phyloP scores from a whole-genome alignment of 768 basidiomycete species.

The Podaxis rugospora region DNA sequence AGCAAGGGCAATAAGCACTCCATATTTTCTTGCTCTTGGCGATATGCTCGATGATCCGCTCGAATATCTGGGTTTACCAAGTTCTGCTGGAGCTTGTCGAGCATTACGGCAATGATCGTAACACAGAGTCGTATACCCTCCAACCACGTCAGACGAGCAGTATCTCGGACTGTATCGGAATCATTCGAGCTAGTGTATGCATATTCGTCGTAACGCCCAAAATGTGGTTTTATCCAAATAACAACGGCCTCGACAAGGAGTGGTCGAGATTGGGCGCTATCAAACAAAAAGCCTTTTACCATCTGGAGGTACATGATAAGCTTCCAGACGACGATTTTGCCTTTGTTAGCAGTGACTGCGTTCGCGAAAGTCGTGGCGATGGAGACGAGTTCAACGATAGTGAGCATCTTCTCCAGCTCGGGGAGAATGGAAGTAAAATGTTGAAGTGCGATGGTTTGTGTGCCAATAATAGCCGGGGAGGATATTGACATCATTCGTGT shows the following conservation, averaged over 20 bases:
- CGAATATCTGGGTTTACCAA: slow-evolving; percentile 63
- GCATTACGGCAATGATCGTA: slow-evolving; percentile 83
- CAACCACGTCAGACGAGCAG: slow-evolving; percentile 81
- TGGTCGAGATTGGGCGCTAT: slow-evolving; percentile 72
- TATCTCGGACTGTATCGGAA: slow-evolving; percentile 60
- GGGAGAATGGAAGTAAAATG: slow-evolving; percentile 92
- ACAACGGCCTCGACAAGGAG: slow-evolving; percentile 84
- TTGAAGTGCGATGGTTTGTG: slow-evolving; percentile 90
- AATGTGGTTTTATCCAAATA: slow-evolving; percentile 92
- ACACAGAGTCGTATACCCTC: slow-evolving; percentile 89
- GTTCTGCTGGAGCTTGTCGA: slow-evolving; percentile 84
- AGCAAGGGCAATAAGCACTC: slow-evolving; percentile 80
- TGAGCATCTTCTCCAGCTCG: slow-evolving; percentile 77
- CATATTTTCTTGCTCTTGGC: slow-evolving; percentile 88
- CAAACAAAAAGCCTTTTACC: slow-evolving; percentile 84
- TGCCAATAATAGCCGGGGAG: slow-evolving; percentile 84
- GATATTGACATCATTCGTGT: slow-evolving; percentile 85
- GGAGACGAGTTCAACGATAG: slow-evolving; percentile 79
- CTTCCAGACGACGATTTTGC: slow-evolving; percentile 90
- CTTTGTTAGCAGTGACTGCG: slow-evolving; percentile 69
- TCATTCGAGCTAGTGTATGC: slow-evolving; percentile 59
- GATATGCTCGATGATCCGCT: slow-evolving; percentile 54
- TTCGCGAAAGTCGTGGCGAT: slow-evolving; percentile 87
- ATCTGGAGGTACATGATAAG: slow-evolving; percentile 92
- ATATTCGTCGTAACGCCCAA: slow-evolving; percentile 89